Evolutionary conservation across 306 rosid genomes (phyloP).

Genomic region (Trifolium dubium): DNA sequence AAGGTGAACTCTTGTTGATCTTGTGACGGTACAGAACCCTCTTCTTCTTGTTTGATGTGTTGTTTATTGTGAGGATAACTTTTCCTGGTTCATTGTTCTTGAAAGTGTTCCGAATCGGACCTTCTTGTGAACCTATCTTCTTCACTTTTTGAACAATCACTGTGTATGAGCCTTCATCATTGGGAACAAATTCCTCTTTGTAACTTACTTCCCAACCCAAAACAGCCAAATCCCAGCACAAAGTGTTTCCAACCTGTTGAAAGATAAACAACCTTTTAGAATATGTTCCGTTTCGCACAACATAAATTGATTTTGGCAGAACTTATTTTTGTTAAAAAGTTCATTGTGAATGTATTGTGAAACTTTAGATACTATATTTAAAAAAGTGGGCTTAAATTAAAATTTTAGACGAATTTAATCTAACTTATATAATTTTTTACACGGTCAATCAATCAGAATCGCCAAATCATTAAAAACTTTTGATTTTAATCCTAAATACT

Average conservation of each 20-base stretch:
- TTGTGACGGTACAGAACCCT: conserved; percentile 53
- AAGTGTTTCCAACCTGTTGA: conserved; percentile 49
- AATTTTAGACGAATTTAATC: too few species aligned
- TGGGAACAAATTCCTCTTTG: conserved; percentile 61
- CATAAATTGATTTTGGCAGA: neutral
- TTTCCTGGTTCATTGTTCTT: neutral
- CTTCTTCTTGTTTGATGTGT: conserved; percentile 54
- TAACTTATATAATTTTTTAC: too few species aligned
- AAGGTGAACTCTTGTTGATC: conserved; percentile 42
- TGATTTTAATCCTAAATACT: too few species aligned
- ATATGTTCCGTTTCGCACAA: neutral
- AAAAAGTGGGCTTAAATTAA: too few species aligned
- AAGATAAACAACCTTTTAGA: conserved; percentile 27
- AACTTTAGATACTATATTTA: too few species aligned
- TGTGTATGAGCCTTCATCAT: conserved; percentile 57
- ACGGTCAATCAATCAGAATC: too few species aligned
- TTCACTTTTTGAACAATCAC: conserved; percentile 40
- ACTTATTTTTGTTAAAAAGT: neutral
- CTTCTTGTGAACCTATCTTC: neutral
- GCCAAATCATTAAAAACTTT: too few species aligned
- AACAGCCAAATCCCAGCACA: conserved; percentile 57
- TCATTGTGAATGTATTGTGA: too few species aligned
- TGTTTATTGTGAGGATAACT: conserved; percentile 44
- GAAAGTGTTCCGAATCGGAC: neutral
- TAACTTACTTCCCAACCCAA: conserved; percentile 65